Evolutionary conservation across 371 early-diverging fungal genomes (phyloP), one percentile per base, ranked within the genome.

Genomic region (Mortierella sp.): DNA sequence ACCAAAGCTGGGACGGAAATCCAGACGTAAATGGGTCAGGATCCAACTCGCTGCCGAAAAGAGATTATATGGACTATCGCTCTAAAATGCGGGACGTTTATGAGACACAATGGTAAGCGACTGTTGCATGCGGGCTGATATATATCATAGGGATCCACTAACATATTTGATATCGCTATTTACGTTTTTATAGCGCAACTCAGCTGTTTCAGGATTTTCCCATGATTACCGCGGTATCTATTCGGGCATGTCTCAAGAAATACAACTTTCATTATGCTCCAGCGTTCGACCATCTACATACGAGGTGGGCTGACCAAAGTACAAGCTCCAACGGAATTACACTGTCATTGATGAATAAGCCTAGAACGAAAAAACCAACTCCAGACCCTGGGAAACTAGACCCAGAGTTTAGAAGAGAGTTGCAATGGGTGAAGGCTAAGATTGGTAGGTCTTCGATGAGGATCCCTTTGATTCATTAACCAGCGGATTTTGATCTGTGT

Each of bases 121-220:
- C n/a, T 7, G 53, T 29, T 4, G 13, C 3, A 9, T 2, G 28
- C 28, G 53, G 3, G 15, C 22, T 22, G n/a, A 3, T n/a, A 22
- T 23, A 13, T n/a, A 12, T 5, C 3, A 35, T 40, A 13, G n/a
- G 19, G 43, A 12, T 4, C 8, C 28, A 12, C 7, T 26, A 22
- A 31, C 9, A 22, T 45, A 35, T 17, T 32, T 28, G 22, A 17
- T 34, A 10, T 15, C 2, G 15, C 40, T 40, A 10, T 13, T 13
- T 40, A 32, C 5, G 34, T 34, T 53, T 12, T 5, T 49, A 7
- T 55, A 82, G 83, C 28, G 64, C 70, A 6, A 55, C 23, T 4
- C 83, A 74, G 23, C 12, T 82, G 26, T 74, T 51, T n/a, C 83
- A 73, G 22, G 83, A 82, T 45, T 82, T 82, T 15, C 83, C 78